Base-by-base conservation (phyloP, 371 early-diverging fungal genomes). In the Phascolomyces articulosus region DNA sequence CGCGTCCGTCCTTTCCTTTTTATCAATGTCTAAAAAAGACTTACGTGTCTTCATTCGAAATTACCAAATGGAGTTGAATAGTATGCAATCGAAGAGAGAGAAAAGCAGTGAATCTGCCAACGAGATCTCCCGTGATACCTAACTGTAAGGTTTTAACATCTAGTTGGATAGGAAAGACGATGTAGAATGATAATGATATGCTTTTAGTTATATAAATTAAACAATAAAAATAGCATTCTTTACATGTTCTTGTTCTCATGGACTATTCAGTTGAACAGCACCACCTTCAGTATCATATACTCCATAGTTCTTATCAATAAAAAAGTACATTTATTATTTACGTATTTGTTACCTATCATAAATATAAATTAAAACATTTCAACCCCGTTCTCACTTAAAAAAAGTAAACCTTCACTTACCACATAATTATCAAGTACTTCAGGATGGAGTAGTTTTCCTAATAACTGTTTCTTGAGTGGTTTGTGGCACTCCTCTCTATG, bases 231-330 rank as follows among this genome's bases (percentile, higher is more conserved):
- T n/a, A n/a, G n/a, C n/a, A n/a, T n/a, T 2, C 40, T 69, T 64
- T 77, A 77, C 80, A 29, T 73, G 66, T 75, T 80, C 80, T 38
- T 73, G 70, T 34, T 75, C 75, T 60, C 48, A 69, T 1, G 70
- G 63, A n/a, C 72, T 72, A 40, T 80, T 80, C 16, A 80, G 54
- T n/a, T 68, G 73, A 6, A 80, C 65, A 3, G 73, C 71, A 1
- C 78, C 78, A 16, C 75, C 62, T 13, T 75, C 67, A 4, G 75
- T 68, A 10, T 77, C 66, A 55, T 80, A 80, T 41, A 75, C 55
- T 0, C 75, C 80, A 54, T 75, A 75, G 20, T 72, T 44, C 80
- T 79, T 60, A 18, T 38, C n/a, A 21, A 41, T 9, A 44, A 23
- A 31, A 62, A 27, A 6, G 20, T 0, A 58, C 24, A n/a, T 40